Evolutionary conservation across 768 basidiomycete genomes (phyloP).

Genomic region (Pisolithus marmoratus): DNA sequence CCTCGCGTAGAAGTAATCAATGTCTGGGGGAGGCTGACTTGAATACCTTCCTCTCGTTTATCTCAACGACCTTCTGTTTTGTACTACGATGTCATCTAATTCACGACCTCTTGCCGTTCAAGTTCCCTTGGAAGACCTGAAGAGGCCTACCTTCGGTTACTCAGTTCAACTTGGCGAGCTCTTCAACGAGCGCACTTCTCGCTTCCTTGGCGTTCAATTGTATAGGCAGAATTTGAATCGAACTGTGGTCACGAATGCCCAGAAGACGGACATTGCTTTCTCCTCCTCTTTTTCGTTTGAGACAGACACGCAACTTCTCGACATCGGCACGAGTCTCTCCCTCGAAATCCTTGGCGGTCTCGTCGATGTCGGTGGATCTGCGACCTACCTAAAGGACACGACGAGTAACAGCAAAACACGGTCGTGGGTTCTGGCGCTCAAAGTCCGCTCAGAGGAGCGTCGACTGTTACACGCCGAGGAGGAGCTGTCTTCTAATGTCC

Average conservation of each 20-base stretch:
- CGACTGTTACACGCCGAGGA: not conserved
- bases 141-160: not conserved
- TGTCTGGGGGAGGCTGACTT: too few species aligned
- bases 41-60: too few species aligned
- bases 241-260: not conserved
- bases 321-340: not conserved
- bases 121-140: not conserved
- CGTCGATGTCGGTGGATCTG: not conserved
- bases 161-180: not conserved
- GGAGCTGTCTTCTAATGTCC: not conserved
- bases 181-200: not conserved
- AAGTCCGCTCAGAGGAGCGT: not conserved
- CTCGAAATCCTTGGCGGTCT: not conserved
- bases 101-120: too few species aligned
- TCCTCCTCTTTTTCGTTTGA: not conserved
- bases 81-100: too few species aligned
- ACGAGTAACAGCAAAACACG: not conserved
- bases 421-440: not conserved
- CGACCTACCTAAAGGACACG: not conserved
- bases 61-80: too few species aligned
- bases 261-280: not conserved
- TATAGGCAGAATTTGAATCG: not conserved
- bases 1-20: too few species aligned
- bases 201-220: not conserved
- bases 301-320: slow-evolving; percentile 1